Evolutionary conservation across 176 grass and related monocot species (phyloP).

Genomic region (Puya raimondii): DNA sequence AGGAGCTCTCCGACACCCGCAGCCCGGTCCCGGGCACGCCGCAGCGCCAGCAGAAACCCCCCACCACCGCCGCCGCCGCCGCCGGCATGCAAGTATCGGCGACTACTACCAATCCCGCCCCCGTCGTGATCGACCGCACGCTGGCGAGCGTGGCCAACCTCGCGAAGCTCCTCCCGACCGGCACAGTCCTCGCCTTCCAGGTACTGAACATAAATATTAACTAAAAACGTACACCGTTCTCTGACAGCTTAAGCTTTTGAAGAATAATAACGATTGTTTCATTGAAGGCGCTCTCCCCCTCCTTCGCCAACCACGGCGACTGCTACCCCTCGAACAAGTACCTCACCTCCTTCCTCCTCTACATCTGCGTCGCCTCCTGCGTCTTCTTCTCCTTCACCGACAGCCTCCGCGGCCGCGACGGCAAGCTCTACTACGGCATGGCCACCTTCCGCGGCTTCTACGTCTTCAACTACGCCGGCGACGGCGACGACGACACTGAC

Average conservation of each 20-base stretch:
- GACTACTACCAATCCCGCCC: background rate
- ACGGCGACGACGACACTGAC: background rate
- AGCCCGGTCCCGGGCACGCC: no score
- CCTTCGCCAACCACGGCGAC: constrained; percentile 28
- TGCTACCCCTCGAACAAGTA: constrained; percentile 27
- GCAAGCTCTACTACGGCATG: constrained; percentile 48
- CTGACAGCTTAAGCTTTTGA: no score
- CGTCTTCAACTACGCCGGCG: constrained; percentile 33
- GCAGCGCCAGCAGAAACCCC: no score
- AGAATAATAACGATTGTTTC: no score
- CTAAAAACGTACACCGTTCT: no score
- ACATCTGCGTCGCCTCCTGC: constrained; percentile 18
- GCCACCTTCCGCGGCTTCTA: constrained; percentile 32
- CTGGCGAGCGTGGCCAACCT: constrained; percentile 30
- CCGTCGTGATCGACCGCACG: constrained; percentile 1
- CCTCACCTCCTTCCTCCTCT: constrained; percentile 22
- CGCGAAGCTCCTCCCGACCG: constrained; percentile 35
- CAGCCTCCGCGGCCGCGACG: constrained; percentile 27
- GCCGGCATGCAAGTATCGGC: background rate
- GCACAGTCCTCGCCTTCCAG: constrained; percentile 41
- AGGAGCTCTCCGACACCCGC: no score
- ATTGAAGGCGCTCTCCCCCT: constrained; percentile 11
- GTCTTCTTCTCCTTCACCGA: constrained; percentile 40
- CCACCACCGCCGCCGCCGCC: background rate
- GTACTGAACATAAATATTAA: background rate